A percentile compares a stretch with the other conserved stretches of the same genome.
Conservation (phyloP, 2,329 filamentous ascomycete genomes). For the Ophiostoma sp. region DNA sequence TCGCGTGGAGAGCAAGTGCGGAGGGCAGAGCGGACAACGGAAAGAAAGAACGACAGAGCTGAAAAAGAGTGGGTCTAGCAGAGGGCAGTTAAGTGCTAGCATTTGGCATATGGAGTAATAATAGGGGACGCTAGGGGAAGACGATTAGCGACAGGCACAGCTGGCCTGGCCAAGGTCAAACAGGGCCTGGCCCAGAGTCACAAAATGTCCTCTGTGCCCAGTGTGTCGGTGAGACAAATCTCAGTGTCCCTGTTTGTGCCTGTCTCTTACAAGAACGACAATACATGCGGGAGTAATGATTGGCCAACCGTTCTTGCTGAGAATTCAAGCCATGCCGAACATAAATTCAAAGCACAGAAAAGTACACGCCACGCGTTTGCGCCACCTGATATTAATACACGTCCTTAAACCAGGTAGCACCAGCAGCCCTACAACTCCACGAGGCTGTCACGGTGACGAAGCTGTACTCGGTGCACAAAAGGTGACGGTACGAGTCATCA, state of each 20-base stretch:
- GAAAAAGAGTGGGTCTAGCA: not conserved
- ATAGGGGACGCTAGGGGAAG: not conserved
- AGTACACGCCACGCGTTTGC: not conserved
- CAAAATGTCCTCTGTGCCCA: not conserved
- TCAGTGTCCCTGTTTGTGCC: not conserved
- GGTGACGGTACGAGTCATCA: no score
- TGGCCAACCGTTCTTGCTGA: not conserved
- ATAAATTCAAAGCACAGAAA: not conserved
- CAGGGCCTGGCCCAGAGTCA: not conserved
- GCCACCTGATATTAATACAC: not conserved
- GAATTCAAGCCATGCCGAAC: not conserved
- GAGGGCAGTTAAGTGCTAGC: not conserved
- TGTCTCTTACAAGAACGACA: not conserved
- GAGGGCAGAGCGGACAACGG: not conserved
- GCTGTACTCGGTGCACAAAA: no score
- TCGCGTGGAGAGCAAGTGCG: not conserved
- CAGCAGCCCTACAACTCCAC: not conserved
- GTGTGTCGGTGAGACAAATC: not conserved
- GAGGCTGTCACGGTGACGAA: not conserved
- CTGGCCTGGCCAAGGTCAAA: not conserved
- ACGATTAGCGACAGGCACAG: slow-evolving; percentile 4
- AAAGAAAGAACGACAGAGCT: not conserved
- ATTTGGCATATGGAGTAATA: not conserved
- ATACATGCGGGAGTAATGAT: not conserved
- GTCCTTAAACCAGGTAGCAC: not conserved